These are phyloP conservation scores for Chloris gayana DNA, from an alignment of 176 grass and related monocot genomes.

Conservation along the genomic window DNA sequence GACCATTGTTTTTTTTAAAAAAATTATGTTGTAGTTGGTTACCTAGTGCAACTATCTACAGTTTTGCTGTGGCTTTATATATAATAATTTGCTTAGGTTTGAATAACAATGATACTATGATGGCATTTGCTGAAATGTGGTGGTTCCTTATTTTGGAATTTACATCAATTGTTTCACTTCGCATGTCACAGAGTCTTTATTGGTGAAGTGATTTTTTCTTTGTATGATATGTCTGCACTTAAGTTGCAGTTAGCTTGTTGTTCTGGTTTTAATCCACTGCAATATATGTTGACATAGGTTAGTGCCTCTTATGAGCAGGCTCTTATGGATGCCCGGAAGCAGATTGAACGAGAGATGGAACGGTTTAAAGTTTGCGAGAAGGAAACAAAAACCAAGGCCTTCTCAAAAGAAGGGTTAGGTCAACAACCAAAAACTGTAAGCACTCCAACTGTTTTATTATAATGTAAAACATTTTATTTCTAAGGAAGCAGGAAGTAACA, in stretches of 20 bases:
- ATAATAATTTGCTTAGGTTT: background rate
- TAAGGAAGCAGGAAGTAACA: constrained; percentile 14
- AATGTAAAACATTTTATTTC: constrained; percentile 3
- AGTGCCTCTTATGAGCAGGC: constrained; percentile 96
- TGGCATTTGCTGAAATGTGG: constrained; percentile 24
- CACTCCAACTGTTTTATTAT: constrained; percentile 2
- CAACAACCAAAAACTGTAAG: constrained; percentile 99
- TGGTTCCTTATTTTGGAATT: constrained; percentile 1
- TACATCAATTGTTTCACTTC: constrained; percentile 12
- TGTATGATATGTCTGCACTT: constrained; percentile 6
- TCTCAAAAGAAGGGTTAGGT: constrained; percentile 97
- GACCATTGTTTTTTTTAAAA: background rate
- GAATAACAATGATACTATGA: background rate
- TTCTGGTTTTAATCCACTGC: constrained; percentile 68
- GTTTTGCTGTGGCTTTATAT: constrained; percentile 15
- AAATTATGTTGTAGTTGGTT: constrained; percentile 21
- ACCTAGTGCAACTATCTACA: background rate
- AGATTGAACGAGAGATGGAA: constrained; percentile 99
- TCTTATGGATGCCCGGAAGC: constrained; percentile 97
- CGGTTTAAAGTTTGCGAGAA: constrained; percentile 99
- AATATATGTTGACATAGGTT: constrained; percentile 86
- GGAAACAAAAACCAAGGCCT: constrained; percentile 99
- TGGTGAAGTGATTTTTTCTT: constrained; percentile 2
- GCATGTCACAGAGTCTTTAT: background rate
- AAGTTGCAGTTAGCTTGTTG: constrained; percentile 21